Base-by-base conservation (phyloP, 2,329 filamentous ascomycete species). In the Paecilomyces sp. region DNA sequence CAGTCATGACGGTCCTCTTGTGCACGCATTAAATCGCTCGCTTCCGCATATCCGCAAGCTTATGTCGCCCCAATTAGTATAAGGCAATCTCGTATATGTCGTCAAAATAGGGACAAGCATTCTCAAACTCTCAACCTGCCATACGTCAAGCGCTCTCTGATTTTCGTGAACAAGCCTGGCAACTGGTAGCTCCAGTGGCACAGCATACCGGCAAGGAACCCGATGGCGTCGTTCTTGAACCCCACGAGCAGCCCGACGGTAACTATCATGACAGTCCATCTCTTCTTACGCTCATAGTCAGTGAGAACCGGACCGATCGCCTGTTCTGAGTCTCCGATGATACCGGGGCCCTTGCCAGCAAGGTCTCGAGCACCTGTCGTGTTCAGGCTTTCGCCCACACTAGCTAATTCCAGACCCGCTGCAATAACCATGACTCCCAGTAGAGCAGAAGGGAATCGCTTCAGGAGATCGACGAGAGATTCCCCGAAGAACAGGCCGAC, bases 371-470 rank as follows among this genome's bases (percentile, higher is more conserved):
- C 88, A 76, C 74, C 85, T 1, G 83, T 85, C n/a, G 89, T 85
- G 68, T 96, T 95, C 41, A 97, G 78, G 61, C 86, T 90, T 71
- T 92, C 88, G 0, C 91, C 92, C 0, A 94, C 92, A 69, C 90
- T 90, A 24, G 90, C 89, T 13, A 97, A 80, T 74, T 97, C 93
- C 53, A 97, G 78, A 0, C 93, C 94, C 0, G 93, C 90, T 0
- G 91, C 92, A 30, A 97, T 81, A 2, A 97, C 92, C 84, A 97
- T 92, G 58, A 97, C 82, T 0, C 91, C 92, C 0, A 97, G 80
- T 0, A 97, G 75, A 2, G 85, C 84, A 62, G 83, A 86, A 0
- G 94, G 93, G 67, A 96, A 97, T 1, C 80, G 79, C 4, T 80
- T 77, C 12, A 97, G 78, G 22, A 96, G 73, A 22, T 81, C 81